Percentiles rank a stretch among this genome's conserved stretches.
phyloP scores from a whole-genome alignment of 2,329 filamentous ascomycete species.

The Aspergillus caelatus region DNA sequence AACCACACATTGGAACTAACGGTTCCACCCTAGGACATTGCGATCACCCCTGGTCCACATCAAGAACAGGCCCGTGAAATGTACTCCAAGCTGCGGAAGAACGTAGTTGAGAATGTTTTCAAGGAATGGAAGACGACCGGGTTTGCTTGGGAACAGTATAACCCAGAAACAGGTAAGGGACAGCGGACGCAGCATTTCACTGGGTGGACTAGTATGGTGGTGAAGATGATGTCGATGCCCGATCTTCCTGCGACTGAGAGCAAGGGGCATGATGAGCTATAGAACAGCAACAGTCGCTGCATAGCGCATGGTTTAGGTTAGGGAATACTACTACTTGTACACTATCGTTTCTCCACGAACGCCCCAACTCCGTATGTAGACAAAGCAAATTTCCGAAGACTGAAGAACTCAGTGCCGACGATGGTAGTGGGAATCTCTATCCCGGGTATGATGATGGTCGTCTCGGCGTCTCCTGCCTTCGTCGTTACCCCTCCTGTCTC shows the following conservation, averaged over 20 bases:
- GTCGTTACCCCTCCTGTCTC: conserved; percentile 27
- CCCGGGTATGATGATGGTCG: conserved; percentile 29
- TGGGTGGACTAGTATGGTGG: conserved; percentile 96
- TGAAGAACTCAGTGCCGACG: conserved; percentile 27
- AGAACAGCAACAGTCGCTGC: conserved; percentile 19
- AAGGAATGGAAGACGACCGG: conserved; percentile 86
- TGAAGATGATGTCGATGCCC: conserved; percentile 96
- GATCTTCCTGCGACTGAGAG: conserved; percentile 54
- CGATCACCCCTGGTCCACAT: conserved; percentile 66
- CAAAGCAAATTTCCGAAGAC: not conserved
- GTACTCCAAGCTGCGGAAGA: conserved; percentile 76
- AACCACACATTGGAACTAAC: conserved; percentile 17
- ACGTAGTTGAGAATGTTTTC: conserved; percentile 87
- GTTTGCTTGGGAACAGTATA: conserved; percentile 98
- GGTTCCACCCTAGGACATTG: conserved; percentile 59
- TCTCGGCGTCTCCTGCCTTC: conserved; percentile 28
- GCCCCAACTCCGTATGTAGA: conserved; percentile 14
- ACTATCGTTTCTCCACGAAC: conserved; percentile 17
- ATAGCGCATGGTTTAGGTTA: conserved; percentile 17
- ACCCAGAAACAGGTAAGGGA: conserved; percentile 88
- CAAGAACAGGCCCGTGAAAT: conserved; percentile 69
- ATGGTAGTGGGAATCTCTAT: conserved; percentile 28
- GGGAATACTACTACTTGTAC: conserved; percentile 13
- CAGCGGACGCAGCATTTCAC: conserved; percentile 98
- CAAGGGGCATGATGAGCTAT: conserved; percentile 54